Evolutionary conservation across 192 early-diverging fungal species (phyloP).

Genomic region (Funneliformis geosporum): DNA sequence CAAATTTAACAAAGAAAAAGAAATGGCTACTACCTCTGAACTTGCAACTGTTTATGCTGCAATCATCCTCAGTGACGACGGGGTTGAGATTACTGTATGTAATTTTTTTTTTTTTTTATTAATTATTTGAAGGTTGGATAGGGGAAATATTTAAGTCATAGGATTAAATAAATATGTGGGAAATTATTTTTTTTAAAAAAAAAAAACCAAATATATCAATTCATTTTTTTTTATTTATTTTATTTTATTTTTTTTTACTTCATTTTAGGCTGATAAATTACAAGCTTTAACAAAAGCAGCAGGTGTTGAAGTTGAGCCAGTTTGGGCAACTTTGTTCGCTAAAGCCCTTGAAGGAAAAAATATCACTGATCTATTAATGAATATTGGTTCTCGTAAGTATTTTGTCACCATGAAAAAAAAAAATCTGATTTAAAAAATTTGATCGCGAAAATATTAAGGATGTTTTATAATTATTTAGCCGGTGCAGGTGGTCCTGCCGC

Average conservation of each 20-base stretch:
- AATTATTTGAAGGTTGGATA: neutral
- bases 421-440: neutral
- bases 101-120: neutral
- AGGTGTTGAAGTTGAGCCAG: constrained; percentile 86
- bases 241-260: neutral
- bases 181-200: too few species aligned
- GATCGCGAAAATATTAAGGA: neutral
- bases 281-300: constrained; percentile 88
- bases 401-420: neutral
- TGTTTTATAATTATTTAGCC: neutral
- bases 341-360: constrained; percentile 97
- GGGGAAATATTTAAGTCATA: neutral
- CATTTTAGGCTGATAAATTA: constrained; percentile 85
- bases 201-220: too few species aligned
- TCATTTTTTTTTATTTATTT: too few species aligned
- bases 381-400: constrained; percentile 71
- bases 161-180: too few species aligned
- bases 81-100: constrained; percentile 93
- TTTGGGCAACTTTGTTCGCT: constrained; percentile 96
- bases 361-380: constrained; percentile 84
- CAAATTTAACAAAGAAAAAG: neutral
- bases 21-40: constrained; percentile 44
- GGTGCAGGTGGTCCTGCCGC: constrained; percentile 48
- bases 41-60: constrained; percentile 93
- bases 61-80: constrained; percentile 98